Conservation (phyloP, 129 eudicot species). For the carrot (Daucus carota) region DNA sequence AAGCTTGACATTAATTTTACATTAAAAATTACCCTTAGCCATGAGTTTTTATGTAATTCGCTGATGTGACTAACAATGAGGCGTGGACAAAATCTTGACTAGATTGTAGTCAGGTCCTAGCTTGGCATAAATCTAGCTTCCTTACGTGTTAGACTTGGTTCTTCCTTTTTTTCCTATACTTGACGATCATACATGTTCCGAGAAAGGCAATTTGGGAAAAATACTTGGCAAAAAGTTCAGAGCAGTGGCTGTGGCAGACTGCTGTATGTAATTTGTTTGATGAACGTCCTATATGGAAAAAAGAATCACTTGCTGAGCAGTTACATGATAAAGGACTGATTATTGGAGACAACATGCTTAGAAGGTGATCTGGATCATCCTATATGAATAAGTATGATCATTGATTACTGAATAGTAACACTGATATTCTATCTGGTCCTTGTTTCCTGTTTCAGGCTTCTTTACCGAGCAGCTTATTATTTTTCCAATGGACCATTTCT, state of each 20-base stretch:
- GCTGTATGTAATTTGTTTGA: conserved; percentile 72
- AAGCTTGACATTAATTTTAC: neutral
- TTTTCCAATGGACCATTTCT: conserved; percentile 83
- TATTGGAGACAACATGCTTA: conserved; percentile 29
- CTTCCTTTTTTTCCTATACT: conserved; percentile 28
- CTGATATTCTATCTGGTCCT: conserved; percentile 1
- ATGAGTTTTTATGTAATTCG: neutral
- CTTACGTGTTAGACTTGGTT: neutral
- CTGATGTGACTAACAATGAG: neutral
- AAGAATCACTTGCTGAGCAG: conserved; percentile 49
- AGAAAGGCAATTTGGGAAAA: conserved; percentile 73
- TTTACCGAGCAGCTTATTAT: conserved; percentile 68
- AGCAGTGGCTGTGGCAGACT: conserved; percentile 67
- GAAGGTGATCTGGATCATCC: conserved; percentile 33
- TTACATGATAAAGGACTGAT: conserved; percentile 48
- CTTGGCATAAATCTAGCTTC: neutral
- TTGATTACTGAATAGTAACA: neutral
- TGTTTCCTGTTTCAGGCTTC: conserved; percentile 49
- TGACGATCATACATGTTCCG: conserved; percentile 75
- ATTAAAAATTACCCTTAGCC: neutral
- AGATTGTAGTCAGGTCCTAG: neutral
- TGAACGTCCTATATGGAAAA: conserved; percentile 83
- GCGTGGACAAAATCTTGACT: neutral
- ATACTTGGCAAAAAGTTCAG: conserved; percentile 46
- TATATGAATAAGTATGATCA: conserved; percentile 7